phyloP scores from a whole-genome alignment of 2,329 filamentous ascomycete species.

The Trichoderma koningiopsis region DNA sequence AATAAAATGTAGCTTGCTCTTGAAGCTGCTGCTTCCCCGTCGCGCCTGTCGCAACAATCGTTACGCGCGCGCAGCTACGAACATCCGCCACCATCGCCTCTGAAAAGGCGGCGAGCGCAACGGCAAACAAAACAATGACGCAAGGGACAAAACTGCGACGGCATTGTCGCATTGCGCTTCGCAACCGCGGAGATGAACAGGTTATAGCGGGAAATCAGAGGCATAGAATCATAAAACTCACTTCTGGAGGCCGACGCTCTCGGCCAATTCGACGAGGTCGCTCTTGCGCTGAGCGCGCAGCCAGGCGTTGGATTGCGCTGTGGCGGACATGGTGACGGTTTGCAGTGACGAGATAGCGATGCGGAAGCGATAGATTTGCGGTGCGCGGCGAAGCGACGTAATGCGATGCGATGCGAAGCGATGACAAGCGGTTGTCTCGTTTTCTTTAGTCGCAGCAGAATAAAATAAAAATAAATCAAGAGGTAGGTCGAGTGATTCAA shows the following conservation, averaged over 20 bases:
- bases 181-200: slow-evolving; percentile 4
- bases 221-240: slow-evolving; percentile 51
- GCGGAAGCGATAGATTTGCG: neutral
- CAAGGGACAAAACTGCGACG: slow-evolving; percentile 10
- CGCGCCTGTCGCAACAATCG: neutral
- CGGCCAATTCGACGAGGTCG: slow-evolving; percentile 74
- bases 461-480: neutral
- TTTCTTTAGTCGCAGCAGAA: neutral
- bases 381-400: neutral
- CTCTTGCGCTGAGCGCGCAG: slow-evolving; percentile 80
- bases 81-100: neutral
- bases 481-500: slow-evolving; percentile 12
- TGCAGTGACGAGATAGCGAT: neutral
- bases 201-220: neutral
- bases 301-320: slow-evolving; percentile 61
- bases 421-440: neutral
- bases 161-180: neutral
- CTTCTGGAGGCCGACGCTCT: slow-evolving; percentile 70
- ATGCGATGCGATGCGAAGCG: slow-evolving; percentile 6
- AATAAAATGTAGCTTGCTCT: neutral
- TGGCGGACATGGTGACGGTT: slow-evolving; percentile 32
- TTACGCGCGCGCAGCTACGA: slow-evolving; percentile 18
- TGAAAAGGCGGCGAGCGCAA: neutral
- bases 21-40: neutral
- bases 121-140: slow-evolving; percentile 23